Conservation (phyloP, 2,329 filamentous ascomycete species). For the Lasiodiplodia hormozganensis region DNA sequence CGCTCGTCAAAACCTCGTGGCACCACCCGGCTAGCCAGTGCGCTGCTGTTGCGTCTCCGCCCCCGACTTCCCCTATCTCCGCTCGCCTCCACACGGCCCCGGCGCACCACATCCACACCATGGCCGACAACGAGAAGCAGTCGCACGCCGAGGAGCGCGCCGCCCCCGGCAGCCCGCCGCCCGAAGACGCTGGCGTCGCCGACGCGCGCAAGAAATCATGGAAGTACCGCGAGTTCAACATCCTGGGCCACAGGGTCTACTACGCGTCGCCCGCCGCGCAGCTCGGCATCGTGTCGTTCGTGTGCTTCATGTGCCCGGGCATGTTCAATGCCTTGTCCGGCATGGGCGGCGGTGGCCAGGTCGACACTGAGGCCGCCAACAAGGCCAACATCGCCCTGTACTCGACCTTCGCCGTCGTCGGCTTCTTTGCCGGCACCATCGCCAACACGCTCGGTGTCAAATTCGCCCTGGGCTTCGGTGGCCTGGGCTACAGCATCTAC, state of each 20-base stretch:
- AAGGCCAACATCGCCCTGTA: slow-evolving; percentile 75
- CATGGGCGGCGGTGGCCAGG: slow-evolving; percentile 58
- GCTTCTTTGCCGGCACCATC: slow-evolving; percentile 72
- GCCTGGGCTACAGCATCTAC: slow-evolving; percentile 79
- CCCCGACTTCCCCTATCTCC: slow-evolving; percentile 16
- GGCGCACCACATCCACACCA: slow-evolving; percentile 32
- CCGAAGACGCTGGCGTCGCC: slow-evolving; percentile 39
- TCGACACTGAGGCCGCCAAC: slow-evolving; percentile 63
- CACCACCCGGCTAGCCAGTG: not conserved
- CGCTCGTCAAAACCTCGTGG: not conserved
- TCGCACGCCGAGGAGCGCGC: slow-evolving; percentile 38
- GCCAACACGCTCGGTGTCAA: slow-evolving; percentile 78
- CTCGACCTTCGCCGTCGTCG: slow-evolving; percentile 71
- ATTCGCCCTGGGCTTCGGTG: slow-evolving; percentile 72
- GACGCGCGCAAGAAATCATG: slow-evolving; percentile 50
- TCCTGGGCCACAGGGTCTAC: slow-evolving; percentile 53
- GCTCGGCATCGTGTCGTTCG: slow-evolving; percentile 57
- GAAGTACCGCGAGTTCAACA: slow-evolving; percentile 54
- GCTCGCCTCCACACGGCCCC: slow-evolving; percentile 2
- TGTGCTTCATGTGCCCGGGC: slow-evolving; percentile 62
- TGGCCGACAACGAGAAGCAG: slow-evolving; percentile 34
- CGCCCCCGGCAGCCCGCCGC: slow-evolving; percentile 31
- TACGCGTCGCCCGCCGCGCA: slow-evolving; percentile 58
- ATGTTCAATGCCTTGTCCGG: slow-evolving; percentile 62
- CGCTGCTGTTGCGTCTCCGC: not conserved